phyloP scores from a whole-genome alignment of 2,329 filamentous ascomycete species.

The Colletotrichum sansevieriae region DNA sequence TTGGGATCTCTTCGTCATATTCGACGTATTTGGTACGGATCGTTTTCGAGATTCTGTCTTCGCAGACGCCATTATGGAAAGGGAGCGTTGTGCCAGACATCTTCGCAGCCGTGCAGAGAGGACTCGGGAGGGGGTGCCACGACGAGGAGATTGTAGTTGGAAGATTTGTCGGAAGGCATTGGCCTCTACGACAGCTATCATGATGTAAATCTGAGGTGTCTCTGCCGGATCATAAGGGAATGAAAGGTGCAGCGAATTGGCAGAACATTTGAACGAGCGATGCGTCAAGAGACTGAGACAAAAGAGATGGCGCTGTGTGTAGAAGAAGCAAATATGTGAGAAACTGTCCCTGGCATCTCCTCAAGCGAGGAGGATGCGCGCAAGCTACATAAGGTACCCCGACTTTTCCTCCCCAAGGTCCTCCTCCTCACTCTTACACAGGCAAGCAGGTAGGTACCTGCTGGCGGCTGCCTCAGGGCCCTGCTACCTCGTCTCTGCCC shows the following conservation, averaged over 20 bases:
- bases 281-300: background rate
- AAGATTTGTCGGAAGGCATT: conserved; percentile 44
- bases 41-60: background rate
- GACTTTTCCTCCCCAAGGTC: conserved; percentile 9
- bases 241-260: background rate
- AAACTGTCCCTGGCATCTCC: conserved; percentile 8
- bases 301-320: background rate
- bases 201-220: background rate
- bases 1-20: background rate
- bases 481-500: conserved; percentile 31
- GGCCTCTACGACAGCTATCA: conserved; percentile 43
- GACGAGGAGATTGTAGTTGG: conserved; percentile 43
- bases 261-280: background rate
- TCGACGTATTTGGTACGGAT: background rate
- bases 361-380: conserved; percentile 15
- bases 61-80: background rate
- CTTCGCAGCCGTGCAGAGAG: conserved; percentile 45
- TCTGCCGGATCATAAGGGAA: conserved; percentile 15
- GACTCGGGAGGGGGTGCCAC: conserved; percentile 46
- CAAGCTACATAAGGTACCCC: conserved; percentile 14
- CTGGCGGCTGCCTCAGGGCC: conserved; percentile 29
- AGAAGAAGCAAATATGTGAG: conserved; percentile 3
- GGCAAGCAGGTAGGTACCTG: conserved; percentile 15
- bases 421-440: conserved; percentile 21
- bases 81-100: conserved; percentile 31